phyloP scores from a whole-genome alignment of 768 basidiomycete genomes.

The Lactarius quietus region DNA sequence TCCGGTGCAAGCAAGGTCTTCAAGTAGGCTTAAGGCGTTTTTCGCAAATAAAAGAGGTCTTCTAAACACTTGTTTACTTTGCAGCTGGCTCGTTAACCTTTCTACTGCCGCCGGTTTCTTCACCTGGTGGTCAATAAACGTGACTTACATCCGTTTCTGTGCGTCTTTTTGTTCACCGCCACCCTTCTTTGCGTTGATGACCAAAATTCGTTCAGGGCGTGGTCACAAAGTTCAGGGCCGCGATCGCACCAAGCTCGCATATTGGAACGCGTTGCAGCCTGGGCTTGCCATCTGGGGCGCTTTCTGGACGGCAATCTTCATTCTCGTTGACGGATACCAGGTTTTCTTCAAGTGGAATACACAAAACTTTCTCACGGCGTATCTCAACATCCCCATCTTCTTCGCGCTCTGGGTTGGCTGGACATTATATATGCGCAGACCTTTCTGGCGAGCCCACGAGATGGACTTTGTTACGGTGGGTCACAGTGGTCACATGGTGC shows the following conservation, averaged over 20 bases:
- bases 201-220: slow-evolving; percentile 39
- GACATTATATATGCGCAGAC: slow-evolving; percentile 40
- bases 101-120: slow-evolving; percentile 66
- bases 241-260: slow-evolving; percentile 57
- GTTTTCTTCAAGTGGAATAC: slow-evolving; percentile 65
- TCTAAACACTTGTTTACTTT: not conserved
- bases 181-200: not conserved
- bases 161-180: slow-evolving; percentile 29
- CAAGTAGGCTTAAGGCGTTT: slow-evolving; percentile 36
- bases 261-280: slow-evolving; percentile 59
- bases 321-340: slow-evolving; percentile 50
- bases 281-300: slow-evolving; percentile 69
- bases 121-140: slow-evolving; percentile 62
- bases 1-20: slow-evolving; percentile 55
- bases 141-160: slow-evolving; percentile 74
- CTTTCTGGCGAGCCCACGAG: slow-evolving; percentile 52
- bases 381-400: slow-evolving; percentile 43
- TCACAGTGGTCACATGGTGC: not conserved
- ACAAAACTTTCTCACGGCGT: slow-evolving; percentile 48
- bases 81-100: slow-evolving; percentile 67
- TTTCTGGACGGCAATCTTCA: slow-evolving; percentile 60
- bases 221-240: slow-evolving; percentile 65
- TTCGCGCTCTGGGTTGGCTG: slow-evolving; percentile 43
- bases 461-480: slow-evolving; percentile 71
- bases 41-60: not conserved